Percentiles rank a stretch among this genome's conserved stretches.
phyloP scores from a whole-genome alignment of 176 grass and related monocot species.

The Phoenix dactylifera region DNA sequence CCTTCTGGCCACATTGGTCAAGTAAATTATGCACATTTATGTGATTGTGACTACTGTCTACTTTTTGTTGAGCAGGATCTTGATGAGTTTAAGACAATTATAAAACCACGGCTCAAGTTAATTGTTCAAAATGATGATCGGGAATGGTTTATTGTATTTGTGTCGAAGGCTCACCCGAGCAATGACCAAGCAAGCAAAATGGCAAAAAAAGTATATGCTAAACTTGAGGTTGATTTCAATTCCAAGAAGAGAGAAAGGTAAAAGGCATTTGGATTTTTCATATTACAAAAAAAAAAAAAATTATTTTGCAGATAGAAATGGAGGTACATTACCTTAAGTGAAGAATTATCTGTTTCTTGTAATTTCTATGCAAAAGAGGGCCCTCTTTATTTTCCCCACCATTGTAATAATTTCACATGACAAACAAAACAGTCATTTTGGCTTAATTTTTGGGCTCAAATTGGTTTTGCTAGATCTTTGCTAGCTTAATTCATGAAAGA shows the following conservation, averaged over 20 bases:
- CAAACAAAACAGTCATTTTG: too few relatives aligned
- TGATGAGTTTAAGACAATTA: constrained; percentile 94
- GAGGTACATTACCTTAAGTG: too few relatives aligned
- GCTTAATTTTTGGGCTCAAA: too few relatives aligned
- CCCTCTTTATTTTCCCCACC: too few relatives aligned
- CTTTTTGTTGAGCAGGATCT: constrained; percentile 58
- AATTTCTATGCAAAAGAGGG: too few relatives aligned
- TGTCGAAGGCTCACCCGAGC: constrained; percentile 81
- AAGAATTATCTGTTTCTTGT: too few relatives aligned
- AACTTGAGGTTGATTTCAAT: constrained; percentile 95
- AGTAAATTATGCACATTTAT: not conserved
- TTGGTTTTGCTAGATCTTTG: too few relatives aligned
- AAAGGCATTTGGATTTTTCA: not conserved
- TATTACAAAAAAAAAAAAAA: not conserved
- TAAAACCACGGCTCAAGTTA: constrained; percentile 93
- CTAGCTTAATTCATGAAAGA: too few relatives aligned
- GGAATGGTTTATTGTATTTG: constrained; percentile 96
- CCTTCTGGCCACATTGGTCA: constrained; percentile 7
- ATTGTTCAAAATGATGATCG: constrained; percentile 98
- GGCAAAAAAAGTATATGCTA: constrained; percentile 88
- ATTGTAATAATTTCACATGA: too few relatives aligned
- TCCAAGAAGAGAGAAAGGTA: constrained; percentile 96
- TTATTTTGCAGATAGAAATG: too few relatives aligned
- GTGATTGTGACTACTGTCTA: constrained; percentile 1
- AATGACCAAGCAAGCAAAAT: constrained; percentile 92